Conservation (phyloP, 2,329 filamentous ascomycete genomes). For the Claviceps humidiphila region DNA sequence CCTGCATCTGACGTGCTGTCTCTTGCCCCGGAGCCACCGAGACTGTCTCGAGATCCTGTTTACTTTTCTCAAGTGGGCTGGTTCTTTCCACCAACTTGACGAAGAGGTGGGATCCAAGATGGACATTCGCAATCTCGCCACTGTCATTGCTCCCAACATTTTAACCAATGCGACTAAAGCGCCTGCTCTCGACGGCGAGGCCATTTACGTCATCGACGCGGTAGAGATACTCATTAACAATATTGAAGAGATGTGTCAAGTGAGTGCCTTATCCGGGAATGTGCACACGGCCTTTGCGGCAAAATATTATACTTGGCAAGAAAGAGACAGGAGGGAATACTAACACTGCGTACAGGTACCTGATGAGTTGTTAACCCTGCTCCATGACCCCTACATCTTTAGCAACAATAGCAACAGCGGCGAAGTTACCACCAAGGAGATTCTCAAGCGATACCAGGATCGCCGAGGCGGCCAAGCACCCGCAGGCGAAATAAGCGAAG, state of each 20-base stretch:
- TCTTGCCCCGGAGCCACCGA: conserved; percentile 82
- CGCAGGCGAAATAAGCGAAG: conserved; percentile 45
- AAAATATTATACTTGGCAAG: background rate
- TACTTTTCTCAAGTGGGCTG: conserved; percentile 92
- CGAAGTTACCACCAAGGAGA: conserved; percentile 94
- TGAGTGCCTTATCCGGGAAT: conserved; percentile 34
- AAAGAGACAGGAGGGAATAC: no score
- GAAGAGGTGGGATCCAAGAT: conserved; percentile 97
- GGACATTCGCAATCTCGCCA: conserved; percentile 95
- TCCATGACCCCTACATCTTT: conserved; percentile 73
- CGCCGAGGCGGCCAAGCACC: conserved; percentile 44
- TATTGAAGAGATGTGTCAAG: conserved; percentile 95
- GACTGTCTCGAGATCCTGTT: conserved; percentile 94
- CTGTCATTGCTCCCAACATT: conserved; percentile 94
- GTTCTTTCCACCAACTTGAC: conserved; percentile 92
- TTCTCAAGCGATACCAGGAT: conserved; percentile 84
- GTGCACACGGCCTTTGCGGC: background rate
- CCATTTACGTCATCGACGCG: conserved; percentile 85
- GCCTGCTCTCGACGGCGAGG: conserved; percentile 65
- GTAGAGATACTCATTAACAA: conserved; percentile 83
- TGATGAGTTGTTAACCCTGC: conserved; percentile 74
- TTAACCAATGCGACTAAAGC: conserved; percentile 58
- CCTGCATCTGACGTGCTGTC: conserved; percentile 79
- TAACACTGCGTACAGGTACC: conserved; percentile 52
- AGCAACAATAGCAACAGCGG: conserved; percentile 63